Evolutionary conservation across 805 yeast species (phyloP), one percentile per base, ranked within the genome.

Genomic region (Yarrowia bubula): DNA sequence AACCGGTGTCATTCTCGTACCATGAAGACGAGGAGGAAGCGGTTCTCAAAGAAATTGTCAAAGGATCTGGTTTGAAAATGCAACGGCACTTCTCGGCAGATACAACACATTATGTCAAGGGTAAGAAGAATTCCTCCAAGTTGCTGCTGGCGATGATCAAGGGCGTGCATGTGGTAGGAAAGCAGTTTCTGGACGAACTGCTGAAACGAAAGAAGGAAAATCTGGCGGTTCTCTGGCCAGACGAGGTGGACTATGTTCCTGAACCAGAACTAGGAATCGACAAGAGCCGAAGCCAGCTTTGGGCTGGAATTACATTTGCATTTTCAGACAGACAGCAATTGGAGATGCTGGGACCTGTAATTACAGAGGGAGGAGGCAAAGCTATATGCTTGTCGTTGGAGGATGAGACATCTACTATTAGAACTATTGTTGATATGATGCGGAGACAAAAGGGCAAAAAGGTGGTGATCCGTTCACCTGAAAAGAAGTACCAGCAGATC

Each of bases 61-160:
- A 28, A 18, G 61, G 47, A 4, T 55, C 61, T 8, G 80, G 76
- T 15, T 68, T 77, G 13, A 72, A 71, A 37, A 70, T 73, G 43
- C 61, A 72, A 33, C 51, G 69, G 3, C 67, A 70, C 13, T 60
- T 70, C 15, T 66, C 57, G 17, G 66, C 66, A 4, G 32, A 31
- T 8, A 76, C 78, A 1, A 71, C 73, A 15, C 74, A 70, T 32
- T 66, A 71, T 15, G 67, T 76, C 17, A 68, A 71, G 64, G 69
- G 69, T 5, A 66, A 69, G 32, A 65, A 67, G 46, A 58, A 69
- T 32, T 71, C 79, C 1, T 66, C 74, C n/a, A 72, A 72, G 42
- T 64, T 74, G 2, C 66, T 76, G 33, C 74, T 71, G 15, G 80
- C 81, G 0, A 64, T 78, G 64, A 68, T 74, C 15, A 61, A 66